These are phyloP conservation scores for Globisporangium mamillatum DNA, from an alignment of 352 stramenopile genomes.

Conservation along the genomic window DNA sequence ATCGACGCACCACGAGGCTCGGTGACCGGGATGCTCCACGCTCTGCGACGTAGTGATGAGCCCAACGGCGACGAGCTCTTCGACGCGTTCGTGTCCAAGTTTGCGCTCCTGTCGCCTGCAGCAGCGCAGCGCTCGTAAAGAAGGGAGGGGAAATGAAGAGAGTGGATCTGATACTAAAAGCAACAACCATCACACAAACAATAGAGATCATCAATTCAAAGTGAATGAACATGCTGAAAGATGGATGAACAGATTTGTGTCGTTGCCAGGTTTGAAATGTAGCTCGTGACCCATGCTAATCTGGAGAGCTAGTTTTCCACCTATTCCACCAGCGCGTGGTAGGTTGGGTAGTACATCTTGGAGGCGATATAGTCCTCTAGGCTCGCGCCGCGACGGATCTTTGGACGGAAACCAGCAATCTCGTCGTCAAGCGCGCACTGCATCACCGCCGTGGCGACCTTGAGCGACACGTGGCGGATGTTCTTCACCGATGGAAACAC, in stretches of 20 bases:
- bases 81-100: slow-evolving; percentile 69
- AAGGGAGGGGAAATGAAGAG: background rate
- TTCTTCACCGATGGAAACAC: slow-evolving; percentile 93
- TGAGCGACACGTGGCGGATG: slow-evolving; percentile 93
- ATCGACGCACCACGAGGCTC: slow-evolving; percentile 61
- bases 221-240: too few relatives aligned
- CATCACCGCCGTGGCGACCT: slow-evolving; percentile 92
- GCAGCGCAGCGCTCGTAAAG: slow-evolving; percentile 8
- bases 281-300: background rate
- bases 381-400: slow-evolving; percentile 65
- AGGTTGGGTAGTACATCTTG: slow-evolving; percentile 96
- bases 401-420: slow-evolving; percentile 73
- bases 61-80: slow-evolving; percentile 42
- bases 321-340: slow-evolving; percentile 91
- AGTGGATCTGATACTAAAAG: background rate
- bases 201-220: background rate
- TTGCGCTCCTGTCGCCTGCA: slow-evolving; percentile 38
- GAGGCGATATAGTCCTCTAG: slow-evolving; percentile 88
- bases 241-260: background rate
- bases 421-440: slow-evolving; percentile 87
- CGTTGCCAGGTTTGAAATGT: background rate
- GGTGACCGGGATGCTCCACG: slow-evolving; percentile 68
- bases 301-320: background rate
- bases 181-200: background rate
- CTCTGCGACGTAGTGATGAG: slow-evolving; percentile 28